Percentiles rank a stretch among this genome's conserved stretches.
These are phyloP conservation scores for Ganoderma sp. DNA, from an alignment of 1,284 basidiomycete species.

Conservation along the genomic window DNA sequence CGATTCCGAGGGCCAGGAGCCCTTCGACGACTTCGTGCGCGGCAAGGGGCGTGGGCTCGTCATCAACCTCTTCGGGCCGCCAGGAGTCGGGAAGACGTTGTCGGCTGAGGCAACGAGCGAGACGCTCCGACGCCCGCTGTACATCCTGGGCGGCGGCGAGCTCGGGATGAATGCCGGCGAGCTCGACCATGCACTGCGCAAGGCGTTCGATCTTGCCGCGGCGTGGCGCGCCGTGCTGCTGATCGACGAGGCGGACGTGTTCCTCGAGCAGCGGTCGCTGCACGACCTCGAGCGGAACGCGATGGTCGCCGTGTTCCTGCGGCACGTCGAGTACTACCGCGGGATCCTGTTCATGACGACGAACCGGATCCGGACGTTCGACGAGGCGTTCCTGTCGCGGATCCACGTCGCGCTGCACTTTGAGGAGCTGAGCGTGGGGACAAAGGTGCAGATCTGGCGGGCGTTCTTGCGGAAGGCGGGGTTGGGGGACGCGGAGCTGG, in stretches of 20 bases:
- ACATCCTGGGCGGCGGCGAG: constrained; percentile 62
- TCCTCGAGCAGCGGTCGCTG: constrained; percentile 64
- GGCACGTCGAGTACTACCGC: constrained; percentile 66
- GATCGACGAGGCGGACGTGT: constrained; percentile 50
- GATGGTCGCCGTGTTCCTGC: constrained; percentile 69
- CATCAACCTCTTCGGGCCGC: constrained; percentile 63
- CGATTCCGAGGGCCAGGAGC: constrained; percentile 41
- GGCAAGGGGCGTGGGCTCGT: constrained; percentile 65
- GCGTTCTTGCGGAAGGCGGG: constrained; percentile 54
- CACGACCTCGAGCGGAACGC: constrained; percentile 63
- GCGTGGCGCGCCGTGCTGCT: constrained; percentile 67
- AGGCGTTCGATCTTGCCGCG: constrained; percentile 52
- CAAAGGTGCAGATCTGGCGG: constrained; percentile 58
- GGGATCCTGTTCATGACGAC: constrained; percentile 71
- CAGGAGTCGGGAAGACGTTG: constrained; percentile 58
- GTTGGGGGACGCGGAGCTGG: constrained; percentile 36
- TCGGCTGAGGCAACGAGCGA: constrained; percentile 67
- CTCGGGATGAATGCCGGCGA: constrained; percentile 54
- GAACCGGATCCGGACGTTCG: constrained; percentile 66
- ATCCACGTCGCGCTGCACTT: constrained; percentile 69
- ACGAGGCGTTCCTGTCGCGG: constrained; percentile 69
- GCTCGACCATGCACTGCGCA: constrained; percentile 31
- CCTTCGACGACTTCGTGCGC: constrained; percentile 63
- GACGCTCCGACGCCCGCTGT: constrained; percentile 61
- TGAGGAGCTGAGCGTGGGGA: constrained; percentile 53